A percentile compares a stretch with the other conserved stretches of the same genome.
These are phyloP conservation scores for Suillus americanus DNA, from an alignment of 768 basidiomycete species.

Conservation along the genomic window DNA sequence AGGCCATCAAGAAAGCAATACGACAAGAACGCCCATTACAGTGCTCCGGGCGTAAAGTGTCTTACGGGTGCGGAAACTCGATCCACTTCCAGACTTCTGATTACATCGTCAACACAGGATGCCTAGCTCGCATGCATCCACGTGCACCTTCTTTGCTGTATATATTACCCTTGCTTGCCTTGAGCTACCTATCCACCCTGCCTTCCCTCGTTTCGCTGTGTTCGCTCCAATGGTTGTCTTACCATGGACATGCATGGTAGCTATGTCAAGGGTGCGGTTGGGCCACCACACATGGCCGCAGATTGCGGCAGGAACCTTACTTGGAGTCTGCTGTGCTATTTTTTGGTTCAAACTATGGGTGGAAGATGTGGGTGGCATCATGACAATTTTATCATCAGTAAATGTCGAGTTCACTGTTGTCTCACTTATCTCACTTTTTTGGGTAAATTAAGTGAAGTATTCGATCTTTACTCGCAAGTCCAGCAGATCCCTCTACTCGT, in stretches of 20 bases:
- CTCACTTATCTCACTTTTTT: conserved; percentile 3
- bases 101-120: conserved; percentile 47
- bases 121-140: conserved; percentile 82
- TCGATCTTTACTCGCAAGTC: background rate
- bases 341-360: conserved; percentile 62
- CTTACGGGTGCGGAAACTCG: conserved; percentile 59
- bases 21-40: conserved; percentile 62
- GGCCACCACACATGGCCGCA: conserved; percentile 77
- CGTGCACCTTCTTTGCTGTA: conserved; percentile 61
- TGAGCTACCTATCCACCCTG: conserved; percentile 59
- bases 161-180: conserved; percentile 60
- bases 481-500: background rate
- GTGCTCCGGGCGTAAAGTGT: conserved; percentile 42
- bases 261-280: conserved; percentile 69
- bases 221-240: conserved; percentile 46
- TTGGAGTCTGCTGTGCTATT: conserved; percentile 52
- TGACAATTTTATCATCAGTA: conserved; percentile 14
- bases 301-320: conserved; percentile 56
- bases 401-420: background rate
- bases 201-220: conserved; percentile 38
- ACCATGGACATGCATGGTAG: conserved; percentile 56
- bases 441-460: background rate
- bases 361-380: conserved; percentile 19
- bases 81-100: background rate
- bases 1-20: conserved; percentile 57